These are phyloP conservation scores for Chytriomyces confervae DNA, from an alignment of 192 early-diverging fungal species.

Conservation along the genomic window DNA sequence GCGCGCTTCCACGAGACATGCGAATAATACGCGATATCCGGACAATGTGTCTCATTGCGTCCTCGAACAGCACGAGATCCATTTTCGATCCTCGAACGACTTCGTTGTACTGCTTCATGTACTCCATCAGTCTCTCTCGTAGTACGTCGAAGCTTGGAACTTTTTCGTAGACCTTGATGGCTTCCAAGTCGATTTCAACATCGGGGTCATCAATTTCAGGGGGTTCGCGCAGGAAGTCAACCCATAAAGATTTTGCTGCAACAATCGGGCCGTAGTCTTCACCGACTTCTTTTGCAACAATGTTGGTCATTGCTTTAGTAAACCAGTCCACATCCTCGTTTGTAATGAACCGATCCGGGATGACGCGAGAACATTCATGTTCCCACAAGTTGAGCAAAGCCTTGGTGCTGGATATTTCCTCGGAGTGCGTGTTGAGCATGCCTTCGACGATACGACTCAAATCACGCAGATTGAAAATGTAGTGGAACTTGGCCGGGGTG, in stretches of 20 bases:
- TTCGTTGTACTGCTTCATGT: conserved; percentile 72
- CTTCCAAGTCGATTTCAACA: conserved; percentile 63
- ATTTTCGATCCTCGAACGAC: conserved; percentile 64
- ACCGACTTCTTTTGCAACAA: conserved; percentile 60
- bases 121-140: conserved; percentile 56
- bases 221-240: conserved; percentile 66
- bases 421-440: conserved; percentile 61
- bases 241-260: conserved; percentile 55
- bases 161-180: conserved; percentile 67
- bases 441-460: conserved; percentile 66
- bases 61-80: conserved; percentile 72
- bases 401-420: conserved; percentile 57
- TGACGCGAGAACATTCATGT: conserved; percentile 65
- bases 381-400: conserved; percentile 64
- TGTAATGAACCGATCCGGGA: conserved; percentile 68
- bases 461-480: conserved; percentile 71
- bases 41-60: conserved; percentile 73
- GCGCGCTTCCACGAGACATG: conserved; percentile 63
- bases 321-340: conserved; percentile 69
- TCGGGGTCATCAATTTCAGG: conserved; percentile 69
- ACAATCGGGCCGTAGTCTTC: conserved; percentile 55
- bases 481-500: conserved; percentile 73
- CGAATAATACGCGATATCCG: conserved; percentile 68
- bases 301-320: conserved; percentile 51
- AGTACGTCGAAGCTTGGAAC: conserved; percentile 63